Percentiles rank a stretch among this genome's conserved stretches.
phyloP scores from a whole-genome alignment of 768 basidiomycete genomes.

The Leccinum subgranulosum region DNA sequence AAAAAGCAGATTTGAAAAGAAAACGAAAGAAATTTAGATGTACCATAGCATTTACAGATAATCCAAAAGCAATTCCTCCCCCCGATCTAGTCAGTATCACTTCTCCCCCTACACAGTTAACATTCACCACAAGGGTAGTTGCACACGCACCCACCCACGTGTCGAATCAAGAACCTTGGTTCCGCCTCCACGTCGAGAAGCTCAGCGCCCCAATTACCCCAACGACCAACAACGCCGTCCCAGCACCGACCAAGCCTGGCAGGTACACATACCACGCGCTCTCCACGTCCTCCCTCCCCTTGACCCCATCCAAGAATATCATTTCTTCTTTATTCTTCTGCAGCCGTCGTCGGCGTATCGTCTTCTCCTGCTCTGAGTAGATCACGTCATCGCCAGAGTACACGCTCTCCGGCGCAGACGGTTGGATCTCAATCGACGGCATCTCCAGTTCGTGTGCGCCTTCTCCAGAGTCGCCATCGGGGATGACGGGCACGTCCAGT shows the following conservation, averaged over 20 bases:
- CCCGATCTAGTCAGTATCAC: background rate
- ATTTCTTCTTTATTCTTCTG: constrained; percentile 53
- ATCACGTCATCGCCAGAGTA: constrained; percentile 26
- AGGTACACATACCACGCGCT: constrained; percentile 78
- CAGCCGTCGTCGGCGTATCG: constrained; percentile 43
- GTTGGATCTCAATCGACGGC: constrained; percentile 58
- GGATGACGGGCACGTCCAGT: constrained; percentile 68
- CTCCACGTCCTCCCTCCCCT: constrained; percentile 55
- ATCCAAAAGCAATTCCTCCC: background rate
- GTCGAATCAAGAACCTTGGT: constrained; percentile 50
- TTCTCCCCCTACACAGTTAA: background rate
- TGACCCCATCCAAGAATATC: constrained; percentile 42
- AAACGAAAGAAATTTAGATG: constrained; percentile 3
- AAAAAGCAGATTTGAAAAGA: constrained; percentile 1
- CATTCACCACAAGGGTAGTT: background rate
- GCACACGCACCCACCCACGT: background rate
- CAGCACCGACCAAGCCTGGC: constrained; percentile 77
- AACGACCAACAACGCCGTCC: constrained; percentile 77
- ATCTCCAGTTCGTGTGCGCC: constrained; percentile 52
- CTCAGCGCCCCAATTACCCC: constrained; percentile 77
- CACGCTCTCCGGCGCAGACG: constrained; percentile 25
- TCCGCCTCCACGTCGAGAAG: constrained; percentile 66
- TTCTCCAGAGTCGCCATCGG: constrained; percentile 39
- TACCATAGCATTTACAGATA: constrained; percentile 14
- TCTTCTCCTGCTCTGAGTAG: constrained; percentile 29